phyloP scores from a whole-genome alignment of 257 asterid genomes.

The Ocimum tenuiflorum region DNA sequence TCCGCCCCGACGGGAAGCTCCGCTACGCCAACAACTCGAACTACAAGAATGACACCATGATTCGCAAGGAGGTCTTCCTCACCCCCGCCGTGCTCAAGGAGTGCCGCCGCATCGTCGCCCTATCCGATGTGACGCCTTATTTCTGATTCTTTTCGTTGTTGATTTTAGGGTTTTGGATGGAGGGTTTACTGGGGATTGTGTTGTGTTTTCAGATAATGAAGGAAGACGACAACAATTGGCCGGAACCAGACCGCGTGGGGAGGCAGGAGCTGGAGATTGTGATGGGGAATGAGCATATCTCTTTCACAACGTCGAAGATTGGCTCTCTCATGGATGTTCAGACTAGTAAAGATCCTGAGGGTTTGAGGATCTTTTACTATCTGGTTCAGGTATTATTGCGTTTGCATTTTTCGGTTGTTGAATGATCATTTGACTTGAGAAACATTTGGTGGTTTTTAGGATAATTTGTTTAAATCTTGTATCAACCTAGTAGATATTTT shows the following conservation, averaged over 20 bases:
- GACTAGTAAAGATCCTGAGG: constrained; percentile 95
- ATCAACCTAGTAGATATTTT: neutral
- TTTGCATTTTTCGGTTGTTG: neutral
- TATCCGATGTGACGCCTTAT: constrained; percentile 49
- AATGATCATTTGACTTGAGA: neutral
- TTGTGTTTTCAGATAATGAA: constrained; percentile 66
- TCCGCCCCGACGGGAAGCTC: constrained; percentile 92
- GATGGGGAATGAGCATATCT: constrained; percentile 96
- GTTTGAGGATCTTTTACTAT: constrained; percentile 82
- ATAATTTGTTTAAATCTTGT: neutral
- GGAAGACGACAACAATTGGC: constrained; percentile 98
- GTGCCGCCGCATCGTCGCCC: constrained; percentile 89
- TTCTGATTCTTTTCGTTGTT: neutral
- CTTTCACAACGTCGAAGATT: constrained; percentile 95
- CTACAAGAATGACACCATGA: constrained; percentile 97
- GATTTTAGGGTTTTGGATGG: constrained; percentile 23
- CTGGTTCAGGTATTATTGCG: constrained; percentile 73
- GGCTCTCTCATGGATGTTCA: constrained; percentile 96
- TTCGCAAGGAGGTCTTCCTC: constrained; percentile 86
- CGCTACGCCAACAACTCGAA: constrained; percentile 93
- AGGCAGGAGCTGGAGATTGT: constrained; percentile 99
- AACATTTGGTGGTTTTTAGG: too few species aligned
- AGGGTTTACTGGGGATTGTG: neutral
- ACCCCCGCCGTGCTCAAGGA: constrained; percentile 88
- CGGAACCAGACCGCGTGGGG: constrained; percentile 97